Percentiles rank a stretch among this genome's conserved stretches.
phyloP scores from a whole-genome alignment of 495 filamentous ascomycete species.

The Trichoderma virens region DNA sequence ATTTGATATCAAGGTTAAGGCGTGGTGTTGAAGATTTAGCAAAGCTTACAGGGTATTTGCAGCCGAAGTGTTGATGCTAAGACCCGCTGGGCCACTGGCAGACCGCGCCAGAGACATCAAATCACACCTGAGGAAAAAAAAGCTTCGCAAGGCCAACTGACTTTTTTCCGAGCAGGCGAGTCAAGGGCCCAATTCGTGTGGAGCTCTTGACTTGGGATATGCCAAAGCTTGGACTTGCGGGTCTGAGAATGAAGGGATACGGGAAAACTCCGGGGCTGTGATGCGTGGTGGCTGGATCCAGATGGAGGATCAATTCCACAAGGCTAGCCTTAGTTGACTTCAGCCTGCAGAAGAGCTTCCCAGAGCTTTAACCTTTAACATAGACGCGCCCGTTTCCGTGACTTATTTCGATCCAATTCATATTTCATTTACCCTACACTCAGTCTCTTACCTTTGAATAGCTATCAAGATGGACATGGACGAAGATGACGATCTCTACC shows the following conservation, averaged over 20 bases:
- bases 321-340: not conserved
- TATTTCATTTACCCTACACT: not conserved
- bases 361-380: not conserved
- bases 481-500: constrained; percentile 66
- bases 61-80: constrained; percentile 72
- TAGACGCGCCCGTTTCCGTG: not conserved
- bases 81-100: constrained; percentile 56
- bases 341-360: not conserved
- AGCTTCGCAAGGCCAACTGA: not conserved
- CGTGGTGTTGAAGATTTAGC: constrained; percentile 7
- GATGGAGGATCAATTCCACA: not conserved
- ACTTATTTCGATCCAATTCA: not conserved
- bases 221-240: not conserved
- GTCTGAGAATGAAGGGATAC: constrained; percentile 2
- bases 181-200: constrained; percentile 7
- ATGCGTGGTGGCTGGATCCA: not conserved
- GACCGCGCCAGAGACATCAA: constrained; percentile 47
- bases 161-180: constrained; percentile 4
- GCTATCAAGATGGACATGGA: constrained; percentile 53
- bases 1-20: not conserved
- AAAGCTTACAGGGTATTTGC: constrained; percentile 57
- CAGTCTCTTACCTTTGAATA: not conserved
- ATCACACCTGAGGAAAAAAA: not conserved
- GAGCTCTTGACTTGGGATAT: not conserved
- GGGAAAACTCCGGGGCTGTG: not conserved